Conservation (phyloP, 2,329 filamentous ascomycete species). For the Biscogniauxia marginata region DNA sequence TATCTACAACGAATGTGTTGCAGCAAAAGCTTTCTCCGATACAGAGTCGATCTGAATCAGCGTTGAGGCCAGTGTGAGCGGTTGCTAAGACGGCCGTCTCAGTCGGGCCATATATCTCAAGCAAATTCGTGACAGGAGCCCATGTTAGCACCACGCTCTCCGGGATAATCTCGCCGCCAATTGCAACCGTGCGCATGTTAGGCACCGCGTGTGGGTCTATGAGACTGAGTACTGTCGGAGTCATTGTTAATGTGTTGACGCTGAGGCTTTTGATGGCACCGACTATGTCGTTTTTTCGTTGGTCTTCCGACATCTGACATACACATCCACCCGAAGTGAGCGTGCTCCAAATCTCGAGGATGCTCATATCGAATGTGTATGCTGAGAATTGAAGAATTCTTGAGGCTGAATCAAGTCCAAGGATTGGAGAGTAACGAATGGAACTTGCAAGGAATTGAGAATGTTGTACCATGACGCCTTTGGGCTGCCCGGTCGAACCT, state of each 20-base stretch:
- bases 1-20: not conserved
- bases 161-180: not conserved
- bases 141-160: not conserved
- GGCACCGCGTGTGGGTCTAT: conserved; percentile 24
- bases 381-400: conserved; percentile 41
- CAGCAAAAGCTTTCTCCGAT: not conserved
- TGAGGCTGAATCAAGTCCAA: not conserved
- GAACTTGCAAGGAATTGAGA: not conserved
- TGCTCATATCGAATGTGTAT: conserved; percentile 44
- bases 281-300: conserved; percentile 39
- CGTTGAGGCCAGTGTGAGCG: not conserved
- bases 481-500: not conserved
- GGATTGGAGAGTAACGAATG: not conserved
- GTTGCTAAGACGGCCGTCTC: not conserved
- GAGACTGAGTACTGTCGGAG: conserved; percentile 42
- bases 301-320: conserved; percentile 45
- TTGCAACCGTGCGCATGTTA: not conserved
- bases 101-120: not conserved
- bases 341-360: conserved; percentile 39
- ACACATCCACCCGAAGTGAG: conserved; percentile 43
- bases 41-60: not conserved
- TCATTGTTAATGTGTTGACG: conserved; percentile 44
- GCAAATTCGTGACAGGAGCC: not conserved
- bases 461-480: not conserved
- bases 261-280: conserved; percentile 28